Conservation (phyloP, 345 rosid species). For the Barbarea vulgaris region DNA sequence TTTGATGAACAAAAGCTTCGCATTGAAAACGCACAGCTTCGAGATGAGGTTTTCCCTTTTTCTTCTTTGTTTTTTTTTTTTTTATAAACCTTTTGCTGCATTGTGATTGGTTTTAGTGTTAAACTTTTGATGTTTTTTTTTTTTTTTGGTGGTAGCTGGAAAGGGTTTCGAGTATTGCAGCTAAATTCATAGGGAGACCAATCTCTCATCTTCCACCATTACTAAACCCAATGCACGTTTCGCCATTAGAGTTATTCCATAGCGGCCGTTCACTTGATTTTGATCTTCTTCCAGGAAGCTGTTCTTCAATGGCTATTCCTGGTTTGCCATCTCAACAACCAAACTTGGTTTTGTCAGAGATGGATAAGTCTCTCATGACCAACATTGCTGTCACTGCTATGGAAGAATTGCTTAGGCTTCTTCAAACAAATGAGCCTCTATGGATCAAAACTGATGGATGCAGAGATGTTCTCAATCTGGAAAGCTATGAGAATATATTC, state of each 20-base stretch:
- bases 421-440: constrained; percentile 77
- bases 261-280: constrained; percentile 80
- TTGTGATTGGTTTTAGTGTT: background rate
- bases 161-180: constrained; percentile 89
- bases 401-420: constrained; percentile 81
- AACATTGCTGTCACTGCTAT: constrained; percentile 72
- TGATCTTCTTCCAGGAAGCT: constrained; percentile 77
- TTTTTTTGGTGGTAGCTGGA: constrained; percentile 76
- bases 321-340: constrained; percentile 62
- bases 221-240: constrained; percentile 61
- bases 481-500: constrained; percentile 61
- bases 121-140: background rate
- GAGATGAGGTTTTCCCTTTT: constrained; percentile 68
- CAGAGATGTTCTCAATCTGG: constrained; percentile 69
- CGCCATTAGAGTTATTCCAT: constrained; percentile 77
- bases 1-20: constrained; percentile 87
- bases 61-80: background rate
- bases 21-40: constrained; percentile 82
- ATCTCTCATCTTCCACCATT: constrained; percentile 84
- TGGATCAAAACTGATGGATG: constrained; percentile 67
- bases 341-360: constrained; percentile 60
- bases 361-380: constrained; percentile 88
- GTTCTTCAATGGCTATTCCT: constrained; percentile 41
- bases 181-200: constrained; percentile 90
- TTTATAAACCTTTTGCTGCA: constrained; percentile 1